Percentiles rank a stretch among this genome's conserved stretches.
These are phyloP conservation scores for Coemansia sp. DNA, from an alignment of 192 early-diverging fungal genomes.

Conservation along the genomic window DNA sequence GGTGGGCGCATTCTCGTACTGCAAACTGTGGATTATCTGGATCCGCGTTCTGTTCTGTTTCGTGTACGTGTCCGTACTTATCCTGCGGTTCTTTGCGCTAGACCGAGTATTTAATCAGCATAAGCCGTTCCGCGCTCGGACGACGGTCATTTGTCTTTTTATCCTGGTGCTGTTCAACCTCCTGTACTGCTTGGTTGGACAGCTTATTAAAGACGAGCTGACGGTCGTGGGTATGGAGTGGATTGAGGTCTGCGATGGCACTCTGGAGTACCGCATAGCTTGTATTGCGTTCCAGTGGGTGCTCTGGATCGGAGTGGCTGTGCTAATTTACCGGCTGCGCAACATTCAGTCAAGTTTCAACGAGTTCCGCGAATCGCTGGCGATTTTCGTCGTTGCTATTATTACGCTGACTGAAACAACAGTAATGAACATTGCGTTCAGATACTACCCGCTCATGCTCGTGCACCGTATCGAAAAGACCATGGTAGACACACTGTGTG, in stretches of 20 bases:
- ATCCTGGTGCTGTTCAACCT: constrained; percentile 21
- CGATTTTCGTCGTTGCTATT: constrained; percentile 35
- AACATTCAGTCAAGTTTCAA: constrained; percentile 57
- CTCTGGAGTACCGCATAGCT: constrained; percentile 22
- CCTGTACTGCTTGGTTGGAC: constrained; percentile 15
- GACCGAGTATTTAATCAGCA: constrained; percentile 53
- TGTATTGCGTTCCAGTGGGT: constrained; percentile 38
- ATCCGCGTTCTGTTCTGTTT: constrained; percentile 40
- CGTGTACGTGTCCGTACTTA: constrained; percentile 29
- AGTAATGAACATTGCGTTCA: constrained; percentile 29
- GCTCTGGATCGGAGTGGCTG: constrained; percentile 29
- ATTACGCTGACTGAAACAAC: constrained; percentile 31
- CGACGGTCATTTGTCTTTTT: neutral
- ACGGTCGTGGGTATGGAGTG: constrained; percentile 9
- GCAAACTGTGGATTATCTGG: constrained; percentile 53
- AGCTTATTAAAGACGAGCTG: constrained; percentile 17
- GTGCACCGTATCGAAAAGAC: constrained; percentile 45
- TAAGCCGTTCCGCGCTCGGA: constrained; percentile 37
- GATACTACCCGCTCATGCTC: constrained; percentile 28
- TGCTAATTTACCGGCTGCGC: constrained; percentile 47
- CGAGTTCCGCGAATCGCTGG: constrained; percentile 50
- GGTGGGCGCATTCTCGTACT: constrained; percentile 23
- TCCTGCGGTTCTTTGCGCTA: constrained; percentile 46
- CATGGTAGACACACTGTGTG: constrained; percentile 25
- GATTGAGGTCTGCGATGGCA: constrained; percentile 28